phyloP scores from a whole-genome alignment of 208 protist species.

The Leishmania tropica region DNA sequence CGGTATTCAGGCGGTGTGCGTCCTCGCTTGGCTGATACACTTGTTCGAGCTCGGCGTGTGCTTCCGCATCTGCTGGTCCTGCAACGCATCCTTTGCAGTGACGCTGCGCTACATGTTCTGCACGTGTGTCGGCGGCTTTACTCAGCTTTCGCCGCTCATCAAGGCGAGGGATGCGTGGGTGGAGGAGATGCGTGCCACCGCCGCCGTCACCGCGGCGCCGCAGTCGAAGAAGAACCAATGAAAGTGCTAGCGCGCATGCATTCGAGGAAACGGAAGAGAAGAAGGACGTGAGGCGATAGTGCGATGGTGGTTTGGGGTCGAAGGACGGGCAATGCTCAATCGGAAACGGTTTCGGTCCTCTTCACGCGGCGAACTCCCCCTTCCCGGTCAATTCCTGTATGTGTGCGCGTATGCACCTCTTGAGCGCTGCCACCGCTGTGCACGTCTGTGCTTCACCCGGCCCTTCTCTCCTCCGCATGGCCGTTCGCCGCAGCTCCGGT shows the following conservation, averaged over 20 bases:
- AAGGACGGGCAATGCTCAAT: too few species aligned
- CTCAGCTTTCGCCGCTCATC: constrained; percentile 55
- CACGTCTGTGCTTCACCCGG: too few species aligned
- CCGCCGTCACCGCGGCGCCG: not conserved
- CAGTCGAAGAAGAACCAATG: constrained; percentile 18
- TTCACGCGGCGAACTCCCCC: not conserved
- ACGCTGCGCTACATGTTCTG: constrained; percentile 45
- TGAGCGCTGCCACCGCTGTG: too few species aligned
- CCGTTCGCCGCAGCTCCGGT: too few species aligned
- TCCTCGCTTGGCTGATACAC: constrained; percentile 54
- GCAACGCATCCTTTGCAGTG: constrained; percentile 30
- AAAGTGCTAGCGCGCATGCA: not conserved
- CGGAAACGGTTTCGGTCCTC: not conserved
- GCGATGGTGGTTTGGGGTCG: too few species aligned
- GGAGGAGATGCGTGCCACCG: constrained; percentile 14
- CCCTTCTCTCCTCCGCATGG: not conserved
- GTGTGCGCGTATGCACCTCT: not conserved
- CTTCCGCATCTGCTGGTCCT: constrained; percentile 47
- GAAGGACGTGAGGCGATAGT: too few species aligned
- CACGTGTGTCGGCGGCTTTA: constrained; percentile 44
- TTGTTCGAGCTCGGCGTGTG: constrained; percentile 56
- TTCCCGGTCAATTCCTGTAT: not conserved
- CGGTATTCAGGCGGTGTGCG: constrained; percentile 41
- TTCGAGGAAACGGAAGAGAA: not conserved
- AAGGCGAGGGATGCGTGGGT: constrained; percentile 37